Evolutionary conservation across 2,329 filamentous ascomycete genomes (phyloP), one percentile per base, ranked within the genome.

Genomic region (Didymella exigua): DNA sequence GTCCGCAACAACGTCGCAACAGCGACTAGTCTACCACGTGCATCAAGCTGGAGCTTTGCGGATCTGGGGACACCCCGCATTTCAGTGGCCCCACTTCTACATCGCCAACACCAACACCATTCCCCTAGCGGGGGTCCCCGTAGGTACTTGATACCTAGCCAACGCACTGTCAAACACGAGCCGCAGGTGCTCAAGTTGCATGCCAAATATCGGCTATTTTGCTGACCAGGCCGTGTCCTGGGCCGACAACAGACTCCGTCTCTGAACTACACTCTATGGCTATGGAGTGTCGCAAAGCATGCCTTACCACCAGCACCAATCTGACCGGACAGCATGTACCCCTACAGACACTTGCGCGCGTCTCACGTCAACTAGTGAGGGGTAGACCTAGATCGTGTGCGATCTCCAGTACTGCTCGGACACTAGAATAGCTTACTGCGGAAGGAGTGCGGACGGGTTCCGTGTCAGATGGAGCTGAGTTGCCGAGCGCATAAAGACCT

Each of bases 391-490:
- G 13, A 43, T 38, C 48, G 37, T 30, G 23, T 29, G 5, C 14
- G 48, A 23, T 30, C 27, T 34, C 36, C 27, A 26, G 18, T 34
- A 6, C 38, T 30, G 21, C 33, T 18, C 46, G 40, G 46, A 6
- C 38, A 54, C 38, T 38, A 42, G 38, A 29, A 42, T 31, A 3
- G 21, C 33, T 23, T 11, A 19, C 21, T 40, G 56, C 49, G 53
- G 53, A 56, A 53, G 26, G 34, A 29, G 34, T 26, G 53, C 56
- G 53, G 56, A 21, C 5, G n/a, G 4, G 29, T 59, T 59, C 56
- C 56, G 56, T 53, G 27, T n/a, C 9, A 27, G 18, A 41, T 27
- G 45, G 38, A 51, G 31, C 18, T 45, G 26, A 18, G 18, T 26
- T 19, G n/a, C 24, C 24, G 18, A 30, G 5, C 41, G 30, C 44